Base-by-base conservation (phyloP, 2,329 filamentous ascomycete genomes). In the Aspergillus hortae region DNA sequence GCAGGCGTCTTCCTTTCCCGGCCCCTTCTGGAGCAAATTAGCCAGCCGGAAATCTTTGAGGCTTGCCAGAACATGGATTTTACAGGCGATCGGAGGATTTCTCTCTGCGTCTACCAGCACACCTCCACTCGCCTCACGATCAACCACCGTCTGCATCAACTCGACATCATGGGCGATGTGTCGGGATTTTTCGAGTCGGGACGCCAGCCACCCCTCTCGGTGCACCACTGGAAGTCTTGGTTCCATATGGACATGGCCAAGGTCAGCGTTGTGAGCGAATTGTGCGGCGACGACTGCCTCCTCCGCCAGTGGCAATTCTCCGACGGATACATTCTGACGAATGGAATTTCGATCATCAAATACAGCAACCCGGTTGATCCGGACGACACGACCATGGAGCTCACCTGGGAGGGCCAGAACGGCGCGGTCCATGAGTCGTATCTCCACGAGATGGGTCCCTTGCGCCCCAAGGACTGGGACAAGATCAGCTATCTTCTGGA, bases 211-310 rank as follows among this genome's bases (percentile, higher is more conserved):
- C 78, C 80, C 0, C 67, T 85, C 11, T 83, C 77, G 46, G 69
- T 86, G 6, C 83, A 86, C 63, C 83, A 86, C 69, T 85, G 82
- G 81, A 84, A 83, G 64, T 80, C 76, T 11, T 85, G 82, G 80
- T 82, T 83, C 66, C 60, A 73, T 7, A 65, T 62, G 21, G 67
- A 73, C 51, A 81, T 84, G 40, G 73, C 75, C 44, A 72, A 75
- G 51, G 78, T 83, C 69, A 74, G 78, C 30, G 67, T 72, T 36
- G 69, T 81, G 11, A 68, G 75, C 6, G 64, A 74, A 9, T 63
- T 82, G n/a, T 85, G 83, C 57, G 82, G 83, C 4, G 77, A 79
- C 44, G 57, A 56, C 2, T 85, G 82, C 53, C 76, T 84, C 55
- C 67, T 86, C 45, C 80, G 82, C 59, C 75, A 83, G 21, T 85